Evolutionary conservation across 2,329 filamentous ascomycete genomes (phyloP), one percentile per base, ranked within the genome.

Genomic region (Ophiostoma ips): DNA sequence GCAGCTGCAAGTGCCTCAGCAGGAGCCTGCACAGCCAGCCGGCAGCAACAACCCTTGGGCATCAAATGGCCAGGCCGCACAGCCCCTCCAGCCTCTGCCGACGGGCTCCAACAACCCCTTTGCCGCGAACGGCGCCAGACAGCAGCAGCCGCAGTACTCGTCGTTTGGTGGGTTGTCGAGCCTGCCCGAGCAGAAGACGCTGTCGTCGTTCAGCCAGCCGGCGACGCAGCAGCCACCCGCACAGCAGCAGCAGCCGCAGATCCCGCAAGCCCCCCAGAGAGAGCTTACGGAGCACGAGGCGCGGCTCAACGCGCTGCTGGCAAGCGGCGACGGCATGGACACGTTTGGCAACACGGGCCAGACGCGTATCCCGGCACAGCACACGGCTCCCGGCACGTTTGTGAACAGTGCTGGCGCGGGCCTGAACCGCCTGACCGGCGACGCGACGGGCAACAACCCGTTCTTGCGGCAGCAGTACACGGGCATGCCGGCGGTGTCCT

Each of bases 21-120:
- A 67, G 13, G 64, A 67, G 33, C 73, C 76, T 55, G 84, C 82
- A 60, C 71, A 81, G 18, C 83, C 87, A 55, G 72, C 89, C 21
- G 89, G 88, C 34, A 94, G 79, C 65, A 94, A 96, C 69, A 98
- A 98, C 64, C 92, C 92, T 0, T 98, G 90, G 87, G 84, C 87
- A 21, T 76, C 87, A 24, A 75, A 72, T 55, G 72, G 68, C 54
- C 76, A 76, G 55, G 71, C 77, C 53, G 71, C 79, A 47, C 75
- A 84, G 48, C 67, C 81, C 2, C 68, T 95, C 55, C 82, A 84
- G 62, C 84, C 88, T 5, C 84, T 87, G 62, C 83, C 86, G 3
- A 98, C 92, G 3, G 92, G 92, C 45, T 96, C 92, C 15, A 98
- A 98, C 71, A 98, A 98, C 63, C 92, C 92, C 2, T 98, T 98